Evolutionary conservation across 805 yeast species (phyloP).

Genomic region (Nakazawaea holstii): DNA sequence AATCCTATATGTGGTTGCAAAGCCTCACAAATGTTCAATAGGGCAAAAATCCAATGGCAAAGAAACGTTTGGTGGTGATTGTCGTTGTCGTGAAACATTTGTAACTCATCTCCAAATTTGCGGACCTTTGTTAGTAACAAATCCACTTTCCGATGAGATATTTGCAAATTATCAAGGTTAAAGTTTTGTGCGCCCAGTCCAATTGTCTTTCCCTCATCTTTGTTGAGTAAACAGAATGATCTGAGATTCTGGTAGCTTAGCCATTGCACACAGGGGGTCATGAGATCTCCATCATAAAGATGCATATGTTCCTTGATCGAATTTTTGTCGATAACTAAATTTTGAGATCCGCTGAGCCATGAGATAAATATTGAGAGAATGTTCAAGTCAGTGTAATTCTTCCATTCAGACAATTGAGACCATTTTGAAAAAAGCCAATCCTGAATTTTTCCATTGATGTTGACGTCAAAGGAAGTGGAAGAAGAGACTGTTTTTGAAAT

Average conservation of each 20-base stretch:
- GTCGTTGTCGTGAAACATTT: not conserved
- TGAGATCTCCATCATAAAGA: not conserved
- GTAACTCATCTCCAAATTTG: not conserved
- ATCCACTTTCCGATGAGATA: not conserved
- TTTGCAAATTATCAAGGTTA: not conserved
- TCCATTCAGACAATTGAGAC: constrained; percentile 21
- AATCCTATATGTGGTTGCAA: not conserved
- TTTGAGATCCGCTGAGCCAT: constrained; percentile 36
- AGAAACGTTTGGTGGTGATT: not conserved
- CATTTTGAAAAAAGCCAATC: constrained; percentile 51
- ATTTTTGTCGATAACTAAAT: not conserved
- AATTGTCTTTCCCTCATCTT: not conserved
- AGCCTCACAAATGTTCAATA: not conserved
- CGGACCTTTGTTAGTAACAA: not conserved
- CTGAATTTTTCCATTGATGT: constrained; percentile 25
- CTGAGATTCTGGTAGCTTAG: not conserved
- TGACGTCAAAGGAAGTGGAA: constrained; percentile 3
- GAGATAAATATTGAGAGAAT: constrained; percentile 29
- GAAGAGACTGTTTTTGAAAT: constrained; percentile 23
- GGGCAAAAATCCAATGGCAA: not conserved
- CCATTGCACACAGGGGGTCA: not conserved
- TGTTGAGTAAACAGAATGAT: not conserved
- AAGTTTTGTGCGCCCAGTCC: not conserved
- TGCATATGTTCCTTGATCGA: not conserved
- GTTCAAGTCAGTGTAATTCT: constrained; percentile 12